phyloP scores from a whole-genome alignment of 1,284 basidiomycete genomes.

The Sparassis latifolia region DNA sequence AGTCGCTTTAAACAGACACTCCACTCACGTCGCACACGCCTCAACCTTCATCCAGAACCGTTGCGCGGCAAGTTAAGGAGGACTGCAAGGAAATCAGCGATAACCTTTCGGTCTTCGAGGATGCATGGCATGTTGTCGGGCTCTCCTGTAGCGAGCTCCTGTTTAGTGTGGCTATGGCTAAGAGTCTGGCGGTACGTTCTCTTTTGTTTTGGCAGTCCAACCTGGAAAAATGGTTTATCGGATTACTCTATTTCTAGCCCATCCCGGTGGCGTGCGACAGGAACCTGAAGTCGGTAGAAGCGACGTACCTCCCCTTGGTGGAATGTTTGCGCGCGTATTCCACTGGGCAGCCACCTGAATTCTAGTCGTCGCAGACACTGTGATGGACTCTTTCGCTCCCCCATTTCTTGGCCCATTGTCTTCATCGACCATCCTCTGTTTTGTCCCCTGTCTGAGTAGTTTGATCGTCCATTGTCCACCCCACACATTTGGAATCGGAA shows the following conservation, averaged over 20 bases:
- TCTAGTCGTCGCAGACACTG: not conserved
- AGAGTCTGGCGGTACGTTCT: slow-evolving; percentile 14
- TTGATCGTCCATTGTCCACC: no score
- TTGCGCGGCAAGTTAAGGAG: slow-evolving; percentile 10
- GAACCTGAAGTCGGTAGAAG: slow-evolving; percentile 16
- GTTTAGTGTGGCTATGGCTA: slow-evolving; percentile 21
- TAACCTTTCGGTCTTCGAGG: slow-evolving; percentile 24
- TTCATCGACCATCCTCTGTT: no score
- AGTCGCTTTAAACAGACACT: not conserved
- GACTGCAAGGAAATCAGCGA: slow-evolving; percentile 19
- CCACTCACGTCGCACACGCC: not conserved
- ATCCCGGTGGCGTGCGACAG: slow-evolving; percentile 18
- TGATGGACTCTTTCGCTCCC: no score
- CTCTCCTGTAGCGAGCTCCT: slow-evolving; percentile 20
- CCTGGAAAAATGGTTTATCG: not conserved
- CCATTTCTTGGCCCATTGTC: no score
- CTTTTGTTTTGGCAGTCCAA: not conserved
- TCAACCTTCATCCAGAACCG: not conserved
- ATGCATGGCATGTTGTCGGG: slow-evolving; percentile 25
- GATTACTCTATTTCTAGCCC: slow-evolving; percentile 1
- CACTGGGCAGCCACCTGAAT: slow-evolving; percentile 17
- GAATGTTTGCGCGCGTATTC: slow-evolving; percentile 25
- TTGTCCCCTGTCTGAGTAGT: no score
- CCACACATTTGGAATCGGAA: not conserved
- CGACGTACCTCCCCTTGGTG: slow-evolving; percentile 22